phyloP scores from a whole-genome alignment of 2,329 filamentous ascomycete genomes.

The Aureobasidium melanogenum region DNA sequence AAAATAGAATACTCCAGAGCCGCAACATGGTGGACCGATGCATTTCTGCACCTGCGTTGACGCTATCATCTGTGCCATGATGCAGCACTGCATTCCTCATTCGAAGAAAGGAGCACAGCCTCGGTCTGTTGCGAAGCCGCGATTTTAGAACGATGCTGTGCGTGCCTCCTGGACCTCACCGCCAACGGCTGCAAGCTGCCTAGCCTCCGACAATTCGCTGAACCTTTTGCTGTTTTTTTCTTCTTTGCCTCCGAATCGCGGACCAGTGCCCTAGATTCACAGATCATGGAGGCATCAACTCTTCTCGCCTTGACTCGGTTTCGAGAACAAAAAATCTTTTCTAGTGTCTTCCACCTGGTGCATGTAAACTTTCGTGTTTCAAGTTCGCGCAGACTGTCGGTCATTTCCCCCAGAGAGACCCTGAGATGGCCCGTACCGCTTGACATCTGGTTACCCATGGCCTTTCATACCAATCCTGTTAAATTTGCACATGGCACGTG shows the following conservation, averaged over 20 bases:
- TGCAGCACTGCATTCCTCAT: background rate
- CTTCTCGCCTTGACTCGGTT: background rate
- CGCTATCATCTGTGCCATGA: background rate
- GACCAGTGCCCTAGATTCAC: background rate
- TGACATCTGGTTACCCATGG: slow-evolving; percentile 6
- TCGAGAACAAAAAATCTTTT: background rate
- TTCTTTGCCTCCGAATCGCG: background rate
- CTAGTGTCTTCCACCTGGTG: background rate
- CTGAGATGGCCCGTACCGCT: slow-evolving; percentile 9
- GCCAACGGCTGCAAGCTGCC: background rate
- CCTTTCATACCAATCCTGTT: background rate
- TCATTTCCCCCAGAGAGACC: slow-evolving; percentile 9
- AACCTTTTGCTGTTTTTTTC: background rate
- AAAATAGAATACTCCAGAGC: background rate
- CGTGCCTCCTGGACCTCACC: background rate
- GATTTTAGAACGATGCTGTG: background rate
- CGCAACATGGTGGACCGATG: background rate
- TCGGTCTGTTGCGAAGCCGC: background rate
- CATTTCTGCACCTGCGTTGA: slow-evolving; percentile 7
- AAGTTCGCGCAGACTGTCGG: background rate
- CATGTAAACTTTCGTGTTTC: slow-evolving; percentile 2
- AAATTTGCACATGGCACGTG: slow-evolving; percentile 4
- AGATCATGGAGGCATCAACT: background rate
- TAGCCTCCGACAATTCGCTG: background rate
- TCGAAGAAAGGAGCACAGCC: background rate